Evolutionary conservation across 352 stramenopile species (phyloP), one percentile per base, ranked within the genome.

Genomic region (Phytophthora megakarya): DNA sequence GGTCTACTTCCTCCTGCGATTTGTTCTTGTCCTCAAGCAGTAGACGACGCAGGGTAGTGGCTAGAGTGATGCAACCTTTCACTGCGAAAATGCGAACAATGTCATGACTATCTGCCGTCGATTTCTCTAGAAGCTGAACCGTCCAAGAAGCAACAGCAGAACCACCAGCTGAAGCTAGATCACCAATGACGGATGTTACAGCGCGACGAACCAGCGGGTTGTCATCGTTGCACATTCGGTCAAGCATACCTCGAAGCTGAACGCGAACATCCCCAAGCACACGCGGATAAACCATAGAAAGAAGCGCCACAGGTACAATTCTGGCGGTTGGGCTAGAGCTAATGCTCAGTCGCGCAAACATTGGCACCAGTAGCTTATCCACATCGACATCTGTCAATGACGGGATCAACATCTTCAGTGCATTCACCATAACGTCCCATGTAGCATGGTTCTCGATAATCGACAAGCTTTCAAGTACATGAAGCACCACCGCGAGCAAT

Each of bases 381-480:
- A 94, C 73, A 12, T 93, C 84, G 15, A 62, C 47, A 53, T 88
- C 68, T 3, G 80, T 76, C 59, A 96, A 73, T 6, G 86, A 78
- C 13, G 70, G 25, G 18, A 91, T 79, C 32, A 94, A 48, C 67
- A 89, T 81, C 33, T 92, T 87, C 32, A 95, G 81, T 10, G 84
- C 83, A 26, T 92, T 89, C 18, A 95, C 86, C 82, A 96, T 94
- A 25, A 93, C 86, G 22, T 96, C 87, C 88, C 88, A 96, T 28
- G 86, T 95, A 18, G 86, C 81, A 61, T 93, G 86, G 61, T 96
- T 96, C 51, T 96, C 88, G 44, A 96, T 96, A 59, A 95, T 94
- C 12, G 85, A 92, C 21, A 93, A 73, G 35, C 84, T 92, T 57
- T 96, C 88, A 22, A 96, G 75, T 45, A 96, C 81, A 45, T 95